Conservation (phyloP, 1,284 basidiomycete species). For the Cutaneotrichosporon sp. region DNA sequence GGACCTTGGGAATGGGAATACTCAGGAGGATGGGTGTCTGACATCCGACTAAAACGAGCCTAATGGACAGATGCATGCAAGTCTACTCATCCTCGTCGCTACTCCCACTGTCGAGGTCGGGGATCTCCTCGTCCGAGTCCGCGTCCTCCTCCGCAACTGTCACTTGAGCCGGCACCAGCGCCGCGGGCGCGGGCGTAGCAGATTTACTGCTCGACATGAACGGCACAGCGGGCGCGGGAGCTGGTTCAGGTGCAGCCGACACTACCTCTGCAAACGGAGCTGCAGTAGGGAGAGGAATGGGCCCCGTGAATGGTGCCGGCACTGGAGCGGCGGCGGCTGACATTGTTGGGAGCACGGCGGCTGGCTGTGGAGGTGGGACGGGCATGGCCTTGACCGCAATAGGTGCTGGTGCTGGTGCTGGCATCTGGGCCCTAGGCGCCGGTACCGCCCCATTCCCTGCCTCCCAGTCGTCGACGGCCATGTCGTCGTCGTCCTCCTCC, state of each 20-base stretch:
- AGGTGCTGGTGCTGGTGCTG: neutral
- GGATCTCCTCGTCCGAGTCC: conserved; percentile 59
- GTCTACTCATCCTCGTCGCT: conserved; percentile 35
- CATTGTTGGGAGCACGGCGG: conserved; percentile 1
- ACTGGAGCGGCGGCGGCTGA: neutral
- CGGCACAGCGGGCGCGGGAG: neutral
- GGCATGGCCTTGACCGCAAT: neutral
- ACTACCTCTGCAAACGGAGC: conserved; percentile 2
- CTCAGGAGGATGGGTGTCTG: neutral
- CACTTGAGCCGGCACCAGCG: neutral
- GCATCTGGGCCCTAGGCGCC: neutral
- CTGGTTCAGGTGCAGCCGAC: neutral
- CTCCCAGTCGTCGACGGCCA: conserved; percentile 15
- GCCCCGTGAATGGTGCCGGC: neutral
- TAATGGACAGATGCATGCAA: neutral
- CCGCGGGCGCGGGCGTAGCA: neutral
- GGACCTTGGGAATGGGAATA: neutral
- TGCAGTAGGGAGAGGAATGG: conserved; percentile 7
- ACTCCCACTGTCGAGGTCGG: conserved; percentile 52
- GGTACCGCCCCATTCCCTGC: conserved; percentile 3
- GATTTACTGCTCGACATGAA: conserved; percentile 1
- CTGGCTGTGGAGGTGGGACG: neutral
- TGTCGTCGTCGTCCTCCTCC: conserved; percentile 20
- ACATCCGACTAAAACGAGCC: neutral
- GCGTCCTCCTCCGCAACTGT: conserved; percentile 13